Conservation (phyloP, 1,139 yeast genomes). For the Insectozyma bohioensis region DNA sequence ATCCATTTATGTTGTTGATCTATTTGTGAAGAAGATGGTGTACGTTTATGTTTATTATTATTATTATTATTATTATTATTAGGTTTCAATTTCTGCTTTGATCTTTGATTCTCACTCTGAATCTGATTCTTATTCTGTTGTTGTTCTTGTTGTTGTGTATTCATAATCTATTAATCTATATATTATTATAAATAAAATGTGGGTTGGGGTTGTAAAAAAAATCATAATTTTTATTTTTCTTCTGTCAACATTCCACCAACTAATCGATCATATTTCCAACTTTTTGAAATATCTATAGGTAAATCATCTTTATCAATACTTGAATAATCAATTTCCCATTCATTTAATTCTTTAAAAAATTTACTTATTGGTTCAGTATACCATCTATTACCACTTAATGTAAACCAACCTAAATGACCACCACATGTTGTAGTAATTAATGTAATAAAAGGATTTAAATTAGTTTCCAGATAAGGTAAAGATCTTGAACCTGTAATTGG, state of each 20-base stretch:
- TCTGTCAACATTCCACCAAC: conserved; percentile 15
- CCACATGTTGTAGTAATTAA: conserved; percentile 74
- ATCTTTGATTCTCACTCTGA: too few relatives aligned
- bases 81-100: too few relatives aligned
- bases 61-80: too few relatives aligned
- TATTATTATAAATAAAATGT: too few relatives aligned
- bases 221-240: too few relatives aligned
- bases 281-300: conserved; percentile 27
- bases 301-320: conserved; percentile 18
- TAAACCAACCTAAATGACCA: conserved; percentile 77
- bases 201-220: too few relatives aligned
- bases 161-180: too few relatives aligned
- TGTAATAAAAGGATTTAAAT: conserved; percentile 66
- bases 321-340: conserved; percentile 20
- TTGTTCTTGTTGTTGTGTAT: background rate
- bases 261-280: conserved; percentile 35
- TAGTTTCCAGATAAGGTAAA: conserved; percentile 61
- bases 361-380: conserved; percentile 39
- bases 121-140: background rate
- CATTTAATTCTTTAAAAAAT: conserved; percentile 33
- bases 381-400: conserved; percentile 54
- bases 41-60: too few relatives aligned
- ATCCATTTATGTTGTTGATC: conserved; percentile 35
- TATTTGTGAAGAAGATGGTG: too few relatives aligned
- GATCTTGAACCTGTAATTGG: conserved; percentile 55